phyloP scores from a whole-genome alignment of 192 early-diverging fungal species.

The Chytriomyces confervae region DNA sequence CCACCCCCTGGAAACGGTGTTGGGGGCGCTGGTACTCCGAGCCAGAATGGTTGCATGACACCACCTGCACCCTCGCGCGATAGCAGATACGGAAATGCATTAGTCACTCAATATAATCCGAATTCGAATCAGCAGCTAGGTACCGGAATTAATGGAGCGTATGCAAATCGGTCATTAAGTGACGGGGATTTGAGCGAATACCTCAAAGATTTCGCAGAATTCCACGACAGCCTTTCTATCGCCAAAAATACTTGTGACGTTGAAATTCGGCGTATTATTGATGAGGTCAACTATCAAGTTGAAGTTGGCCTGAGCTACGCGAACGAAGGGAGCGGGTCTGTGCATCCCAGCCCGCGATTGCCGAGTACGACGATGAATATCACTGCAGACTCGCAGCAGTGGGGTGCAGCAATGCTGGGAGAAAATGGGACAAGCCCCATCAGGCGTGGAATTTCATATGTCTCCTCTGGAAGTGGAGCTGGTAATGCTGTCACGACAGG shows the following conservation, averaged over 20 bases:
- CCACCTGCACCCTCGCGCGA: not conserved
- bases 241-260: conserved; percentile 62
- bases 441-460: not conserved
- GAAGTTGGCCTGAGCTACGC: conserved; percentile 56
- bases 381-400: too few relatives aligned
- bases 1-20: not conserved
- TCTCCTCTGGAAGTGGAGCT: too few relatives aligned
- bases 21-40: too few relatives aligned
- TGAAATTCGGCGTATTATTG: conserved; percentile 68
- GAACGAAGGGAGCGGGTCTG: conserved; percentile 31
- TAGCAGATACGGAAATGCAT: not conserved
- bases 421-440: not conserved
- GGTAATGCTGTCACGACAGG: not conserved
- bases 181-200: conserved; percentile 55
- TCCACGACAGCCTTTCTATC: conserved; percentile 50
- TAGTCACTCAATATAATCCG: not conserved
- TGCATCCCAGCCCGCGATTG: too few relatives aligned
- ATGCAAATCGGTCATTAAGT: conserved; percentile 45
- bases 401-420: not conserved
- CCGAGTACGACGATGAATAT: too few relatives aligned
- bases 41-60: not conserved
- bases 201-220: conserved; percentile 59
- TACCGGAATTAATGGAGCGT: not conserved
- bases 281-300: conserved; percentile 71
- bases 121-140: not conserved